phyloP scores from a whole-genome alignment of 805 yeast genomes.

The Candida multigemmis region DNA sequence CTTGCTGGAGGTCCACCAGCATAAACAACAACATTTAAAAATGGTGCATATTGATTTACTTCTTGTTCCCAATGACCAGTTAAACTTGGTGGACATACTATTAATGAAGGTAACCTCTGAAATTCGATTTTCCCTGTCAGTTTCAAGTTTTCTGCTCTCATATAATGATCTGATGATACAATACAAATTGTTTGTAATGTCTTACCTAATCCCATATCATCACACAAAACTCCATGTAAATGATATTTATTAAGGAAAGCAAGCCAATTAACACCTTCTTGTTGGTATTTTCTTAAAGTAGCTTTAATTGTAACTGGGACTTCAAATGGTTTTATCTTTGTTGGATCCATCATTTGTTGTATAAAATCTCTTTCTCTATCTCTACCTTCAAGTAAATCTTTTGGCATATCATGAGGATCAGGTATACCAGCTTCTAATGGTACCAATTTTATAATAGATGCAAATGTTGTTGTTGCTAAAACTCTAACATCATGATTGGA shows the following conservation, averaged over 20 bases:
- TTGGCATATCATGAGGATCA: slow-evolving; percentile 88
- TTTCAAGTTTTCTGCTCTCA: slow-evolving; percentile 63
- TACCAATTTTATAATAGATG: slow-evolving; percentile 87
- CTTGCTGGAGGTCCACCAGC: slow-evolving; percentile 89
- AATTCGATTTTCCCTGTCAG: slow-evolving; percentile 55
- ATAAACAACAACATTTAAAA: slow-evolving; percentile 71
- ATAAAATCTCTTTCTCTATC: slow-evolving; percentile 91
- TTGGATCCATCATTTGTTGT: slow-evolving; percentile 96
- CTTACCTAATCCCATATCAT: slow-evolving; percentile 98
- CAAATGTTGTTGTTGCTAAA: slow-evolving; percentile 92
- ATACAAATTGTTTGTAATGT: slow-evolving; percentile 96
- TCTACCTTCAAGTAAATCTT: slow-evolving; percentile 74
- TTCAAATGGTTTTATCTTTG: slow-evolving; percentile 78
- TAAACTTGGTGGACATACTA: slow-evolving; percentile 93
- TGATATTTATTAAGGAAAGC: slow-evolving; percentile 92
- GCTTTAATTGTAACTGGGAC: slow-evolving; percentile 91
- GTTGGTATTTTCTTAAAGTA: slow-evolving; percentile 88
- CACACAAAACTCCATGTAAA: slow-evolving; percentile 94
- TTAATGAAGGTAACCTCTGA: slow-evolving; percentile 71
- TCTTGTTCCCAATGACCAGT: slow-evolving; percentile 99
- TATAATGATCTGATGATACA: slow-evolving; percentile 89
- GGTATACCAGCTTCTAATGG: slow-evolving; percentile 97
- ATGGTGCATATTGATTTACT: slow-evolving; percentile 81
- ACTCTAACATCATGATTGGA: slow-evolving; percentile 80
- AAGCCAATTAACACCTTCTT: slow-evolving; percentile 97